Evolutionary conservation across 2,329 filamentous ascomycete genomes (phyloP), one percentile per base, ranked within the genome.

Genomic region (Penicillium sp.): DNA sequence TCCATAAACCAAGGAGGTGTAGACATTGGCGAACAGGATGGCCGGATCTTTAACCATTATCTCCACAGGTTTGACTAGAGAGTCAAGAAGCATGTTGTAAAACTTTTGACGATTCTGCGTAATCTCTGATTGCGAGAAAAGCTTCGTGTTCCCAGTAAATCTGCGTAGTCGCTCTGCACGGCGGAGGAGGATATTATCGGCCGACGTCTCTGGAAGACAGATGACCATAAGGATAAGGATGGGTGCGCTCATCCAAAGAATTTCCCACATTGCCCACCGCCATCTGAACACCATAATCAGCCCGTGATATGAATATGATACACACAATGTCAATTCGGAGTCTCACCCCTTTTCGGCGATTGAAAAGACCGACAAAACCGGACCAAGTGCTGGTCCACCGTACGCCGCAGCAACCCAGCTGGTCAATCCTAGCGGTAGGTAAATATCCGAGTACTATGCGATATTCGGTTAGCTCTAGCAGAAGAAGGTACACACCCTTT

Each of bases 361-460:
- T 4, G 74, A 73, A 56, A 75, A 78, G 4, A 73, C 75, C 18
- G 73, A 74, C 1, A 77, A 62, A 0, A 77, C 59, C 6, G 76
- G 75, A 16, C 77, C 77, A n/a, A 78, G 59, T 0, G 67, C 68
- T 1, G 74, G 75, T n/a, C 75, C 75, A 50, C 68, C 73, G n/a
- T 78, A 68, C 3, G 74, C 73, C 6, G 44, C 34, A 35, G 46
- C 38, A 6, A 46, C 50, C 44, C 44, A 48, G 12, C 35, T 15
- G 2, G 67, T 67, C 6, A 76, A 68, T 25, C 72, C 74, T 12
- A 39, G 34, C 8, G 50, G 50, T 25, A 47, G 7, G n/a, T 40
- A 18, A 10, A 41, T 27, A 3, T 25, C 18, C n/a, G 23, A 18
- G 23, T 40, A 47, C 42, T 46, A 21, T 31, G 13, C 27, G 8